A percentile compares a stretch with the other conserved stretches of the same genome.
These are phyloP conservation scores for Escovopsis sp. DNA, from an alignment of 2,329 filamentous ascomycete genomes.

Conservation along the genomic window DNA sequence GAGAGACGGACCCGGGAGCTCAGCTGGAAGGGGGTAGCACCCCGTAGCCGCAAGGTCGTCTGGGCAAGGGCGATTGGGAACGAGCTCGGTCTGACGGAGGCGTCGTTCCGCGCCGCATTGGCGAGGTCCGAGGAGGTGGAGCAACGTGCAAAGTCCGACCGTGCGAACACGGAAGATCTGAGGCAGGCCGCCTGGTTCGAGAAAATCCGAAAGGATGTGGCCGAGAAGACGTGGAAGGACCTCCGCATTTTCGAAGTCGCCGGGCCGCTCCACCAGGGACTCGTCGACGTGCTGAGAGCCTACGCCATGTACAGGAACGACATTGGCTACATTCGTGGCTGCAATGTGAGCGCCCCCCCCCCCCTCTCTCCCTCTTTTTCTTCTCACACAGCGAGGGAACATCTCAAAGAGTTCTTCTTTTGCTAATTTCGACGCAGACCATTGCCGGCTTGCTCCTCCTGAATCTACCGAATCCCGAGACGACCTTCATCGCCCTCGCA, in stretches of 20 bases:
- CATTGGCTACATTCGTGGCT: slow-evolving; percentile 62
- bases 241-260: slow-evolving; percentile 55
- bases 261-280: slow-evolving; percentile 50
- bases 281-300: slow-evolving; percentile 61
- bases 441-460: slow-evolving; percentile 61
- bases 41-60: slow-evolving; percentile 51
- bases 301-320: slow-evolving; percentile 74
- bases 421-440: slow-evolving; percentile 30
- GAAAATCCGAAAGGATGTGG: slow-evolving; percentile 49
- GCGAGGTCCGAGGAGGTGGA: slow-evolving; percentile 50
- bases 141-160: slow-evolving; percentile 35
- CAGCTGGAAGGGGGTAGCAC: slow-evolving; percentile 70
- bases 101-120: slow-evolving; percentile 58
- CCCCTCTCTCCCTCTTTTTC: slow-evolving; percentile 1
- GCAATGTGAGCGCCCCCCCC: slow-evolving; percentile 44
- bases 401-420: not conserved
- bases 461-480: slow-evolving; percentile 48
- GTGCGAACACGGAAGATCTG: slow-evolving; percentile 37
- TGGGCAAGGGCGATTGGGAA: slow-evolving; percentile 64
- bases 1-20: slow-evolving; percentile 59
- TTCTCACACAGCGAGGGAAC: not conserved
- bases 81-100: slow-evolving; percentile 49
- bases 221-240: slow-evolving; percentile 52
- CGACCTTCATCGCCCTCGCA: slow-evolving; percentile 56
- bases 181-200: slow-evolving; percentile 46